phyloP scores from a whole-genome alignment of 257 asterid species.

The Petrea volubilis region DNA sequence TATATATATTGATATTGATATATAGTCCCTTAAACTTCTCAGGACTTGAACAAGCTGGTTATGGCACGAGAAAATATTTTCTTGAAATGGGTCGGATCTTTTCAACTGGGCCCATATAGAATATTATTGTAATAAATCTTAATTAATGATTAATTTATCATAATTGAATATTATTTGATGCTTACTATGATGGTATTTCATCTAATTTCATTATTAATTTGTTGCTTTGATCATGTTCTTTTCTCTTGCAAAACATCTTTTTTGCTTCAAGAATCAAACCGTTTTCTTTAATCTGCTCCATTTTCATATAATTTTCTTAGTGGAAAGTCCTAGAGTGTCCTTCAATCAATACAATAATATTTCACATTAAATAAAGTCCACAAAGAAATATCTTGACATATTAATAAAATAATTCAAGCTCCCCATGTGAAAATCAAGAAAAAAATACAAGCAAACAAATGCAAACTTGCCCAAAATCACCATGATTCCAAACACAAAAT shows the following conservation, averaged over 20 bases:
- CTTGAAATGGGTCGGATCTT: constrained; percentile 5
- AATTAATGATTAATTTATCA: neutral
- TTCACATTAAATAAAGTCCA: no score
- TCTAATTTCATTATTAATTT: neutral
- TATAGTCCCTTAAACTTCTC: constrained; percentile 5
- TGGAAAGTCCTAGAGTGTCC: no score
- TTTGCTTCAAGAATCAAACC: neutral
- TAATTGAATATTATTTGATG: neutral
- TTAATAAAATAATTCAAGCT: neutral
- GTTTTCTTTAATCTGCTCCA: neutral
- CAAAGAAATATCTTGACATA: no score
- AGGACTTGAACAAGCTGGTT: neutral
- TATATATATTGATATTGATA: constrained; percentile 11
- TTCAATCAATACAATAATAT: no score
- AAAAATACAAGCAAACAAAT: constrained; percentile 24
- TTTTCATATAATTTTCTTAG: no score
- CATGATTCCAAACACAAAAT: constrained; percentile 19
- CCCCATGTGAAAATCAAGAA: constrained; percentile 15
- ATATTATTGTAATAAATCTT: neutral
- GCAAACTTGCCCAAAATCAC: constrained; percentile 16
- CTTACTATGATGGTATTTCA: neutral
- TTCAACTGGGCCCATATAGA: neutral
- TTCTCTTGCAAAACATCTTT: neutral
- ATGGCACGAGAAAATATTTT: neutral
- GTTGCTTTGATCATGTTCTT: neutral